These are phyloP conservation scores for Bothriochloa decipiens DNA, from an alignment of 176 grass and related monocot genomes.

Conservation along the genomic window DNA sequence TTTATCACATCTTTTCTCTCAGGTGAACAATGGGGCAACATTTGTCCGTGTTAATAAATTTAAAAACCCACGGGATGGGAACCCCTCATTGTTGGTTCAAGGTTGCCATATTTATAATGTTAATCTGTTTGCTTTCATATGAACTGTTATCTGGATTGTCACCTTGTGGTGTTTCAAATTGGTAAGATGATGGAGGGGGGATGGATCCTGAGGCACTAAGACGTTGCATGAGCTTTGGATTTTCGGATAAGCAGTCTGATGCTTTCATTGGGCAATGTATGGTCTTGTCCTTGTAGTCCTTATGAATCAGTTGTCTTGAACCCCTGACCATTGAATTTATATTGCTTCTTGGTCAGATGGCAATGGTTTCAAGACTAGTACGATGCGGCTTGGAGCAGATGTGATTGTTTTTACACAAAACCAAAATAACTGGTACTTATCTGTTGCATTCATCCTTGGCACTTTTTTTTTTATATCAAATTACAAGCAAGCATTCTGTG, in stretches of 20 bases:
- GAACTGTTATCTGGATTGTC: slow-evolving; percentile 22
- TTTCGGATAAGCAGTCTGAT: slow-evolving; percentile 95
- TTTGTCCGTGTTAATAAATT: slow-evolving; percentile 74
- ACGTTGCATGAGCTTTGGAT: slow-evolving; percentile 95
- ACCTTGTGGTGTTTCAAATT: slow-evolving; percentile 38
- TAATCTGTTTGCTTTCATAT: slow-evolving; percentile 17
- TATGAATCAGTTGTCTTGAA: slow-evolving; percentile 38
- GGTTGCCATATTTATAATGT: slow-evolving; percentile 50
- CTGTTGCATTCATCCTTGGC: slow-evolving; percentile 8
- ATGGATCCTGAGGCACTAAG: slow-evolving; percentile 84
- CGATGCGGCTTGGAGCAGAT: slow-evolving; percentile 97
- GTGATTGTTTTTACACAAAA: slow-evolving; percentile 87
- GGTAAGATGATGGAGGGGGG: slow-evolving; percentile 94
- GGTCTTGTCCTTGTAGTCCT: slow-evolving; percentile 34
- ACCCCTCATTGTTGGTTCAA: slow-evolving; percentile 69
- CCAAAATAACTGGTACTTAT: slow-evolving; percentile 63
- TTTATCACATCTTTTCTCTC: slow-evolving; percentile 33
- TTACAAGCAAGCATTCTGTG: slow-evolving; percentile 28
- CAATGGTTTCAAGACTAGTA: slow-evolving; percentile 99
- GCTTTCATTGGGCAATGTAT: slow-evolving; percentile 95
- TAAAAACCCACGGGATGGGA: slow-evolving; percentile 61
- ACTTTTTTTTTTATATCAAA: slow-evolving; percentile 29
- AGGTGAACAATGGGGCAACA: slow-evolving; percentile 78
- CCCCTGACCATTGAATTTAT: slow-evolving; percentile 38
- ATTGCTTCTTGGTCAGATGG: slow-evolving; percentile 73